Base-by-base conservation (phyloP, 805 yeast species). In the Pichia membranifaciens region DNA sequence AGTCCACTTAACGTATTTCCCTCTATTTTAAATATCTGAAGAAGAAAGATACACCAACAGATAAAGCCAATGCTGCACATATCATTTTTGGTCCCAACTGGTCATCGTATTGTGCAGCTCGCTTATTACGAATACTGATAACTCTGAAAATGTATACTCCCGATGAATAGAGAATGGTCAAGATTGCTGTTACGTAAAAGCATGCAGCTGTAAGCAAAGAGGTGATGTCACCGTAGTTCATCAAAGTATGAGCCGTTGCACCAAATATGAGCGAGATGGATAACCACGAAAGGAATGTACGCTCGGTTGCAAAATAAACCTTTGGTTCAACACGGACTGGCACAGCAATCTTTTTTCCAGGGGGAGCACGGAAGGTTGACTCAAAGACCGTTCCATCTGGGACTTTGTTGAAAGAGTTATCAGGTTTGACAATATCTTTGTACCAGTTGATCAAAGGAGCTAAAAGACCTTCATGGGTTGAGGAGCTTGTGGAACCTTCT, bases 251-350 rank as follows among this genome's bases (percentile, higher is more conserved):
- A 1, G 96, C 95, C 36, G 96, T 85, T 41, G 91, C 95, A 38
- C 93, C 89, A 48, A 93, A 73, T 38, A 91, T 72, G 73, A 93
- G 79, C 8, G 93, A 87, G 56, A 93, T 87, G 36, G 96, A 90
- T 47, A 91, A 70, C 99, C 99, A 93, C 36, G 95, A 79, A 52
- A 93, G 73, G 61, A 82, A 91, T 0, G 99, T 93, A 69, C 99
- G 81, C 67, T 93, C 99, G 21, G 95, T 88, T 6, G 99, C 99
- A 67, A 93, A 93, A 65, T 93, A 93, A n/a, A 93, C 99, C 70
- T 93, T 93, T 49, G 99, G 99, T 68, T 93, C 99, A 33, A 93
- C 90, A 59, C 99, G 79, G 34, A 93, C 95, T 2, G 98, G 99
- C 8, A 93, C 93, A 59, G 89, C 80, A 50, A 93, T 87, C 39